Evolutionary conservation across 1,284 basidiomycete species (phyloP).

Genomic region (Apiotrichum brassicae): DNA sequence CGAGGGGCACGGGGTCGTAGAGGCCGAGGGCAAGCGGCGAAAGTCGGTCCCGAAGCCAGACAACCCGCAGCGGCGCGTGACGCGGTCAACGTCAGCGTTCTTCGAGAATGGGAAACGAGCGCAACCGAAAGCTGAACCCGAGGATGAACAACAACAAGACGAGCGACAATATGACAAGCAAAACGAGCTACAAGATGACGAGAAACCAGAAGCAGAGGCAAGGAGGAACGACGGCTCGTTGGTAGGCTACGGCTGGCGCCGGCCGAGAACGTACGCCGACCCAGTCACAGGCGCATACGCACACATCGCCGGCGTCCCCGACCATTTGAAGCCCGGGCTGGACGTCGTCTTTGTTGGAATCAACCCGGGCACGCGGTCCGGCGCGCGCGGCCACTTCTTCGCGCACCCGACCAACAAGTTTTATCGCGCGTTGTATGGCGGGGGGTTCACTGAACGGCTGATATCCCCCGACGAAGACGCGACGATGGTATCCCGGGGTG

Average conservation of each 20-base stretch:
- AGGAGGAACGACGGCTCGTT: too few species aligned
- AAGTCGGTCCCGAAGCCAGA: too few species aligned
- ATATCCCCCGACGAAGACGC: conserved; percentile 35
- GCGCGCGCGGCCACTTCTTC: conserved; percentile 62
- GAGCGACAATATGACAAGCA: too few species aligned
- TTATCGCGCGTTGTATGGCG: conserved; percentile 21
- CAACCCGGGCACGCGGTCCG: conserved; percentile 58
- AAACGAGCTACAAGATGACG: too few species aligned
- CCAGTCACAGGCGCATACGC: conserved; percentile 16
- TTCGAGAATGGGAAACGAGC: too few species aligned
- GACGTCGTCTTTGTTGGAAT: conserved; percentile 3
- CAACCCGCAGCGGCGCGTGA: too few species aligned
- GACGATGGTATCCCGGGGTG: conserved; percentile 19
- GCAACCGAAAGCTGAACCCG: too few species aligned
- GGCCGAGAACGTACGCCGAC: background rate
- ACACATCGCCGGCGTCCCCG: conserved; percentile 15
- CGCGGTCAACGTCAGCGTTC: too few species aligned
- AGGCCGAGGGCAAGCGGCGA: too few species aligned
- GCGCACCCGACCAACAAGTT: conserved; percentile 60
- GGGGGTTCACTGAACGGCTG: conserved; percentile 53
- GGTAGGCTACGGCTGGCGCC: background rate
- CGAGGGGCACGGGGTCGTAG: too few species aligned
- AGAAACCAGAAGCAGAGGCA: too few species aligned
- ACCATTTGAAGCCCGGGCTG: conserved; percentile 4
- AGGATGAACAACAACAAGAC: too few species aligned